These are phyloP conservation scores for Biancaea sappan DNA, from an alignment of 306 rosid genomes.

Conservation along the genomic window DNA sequence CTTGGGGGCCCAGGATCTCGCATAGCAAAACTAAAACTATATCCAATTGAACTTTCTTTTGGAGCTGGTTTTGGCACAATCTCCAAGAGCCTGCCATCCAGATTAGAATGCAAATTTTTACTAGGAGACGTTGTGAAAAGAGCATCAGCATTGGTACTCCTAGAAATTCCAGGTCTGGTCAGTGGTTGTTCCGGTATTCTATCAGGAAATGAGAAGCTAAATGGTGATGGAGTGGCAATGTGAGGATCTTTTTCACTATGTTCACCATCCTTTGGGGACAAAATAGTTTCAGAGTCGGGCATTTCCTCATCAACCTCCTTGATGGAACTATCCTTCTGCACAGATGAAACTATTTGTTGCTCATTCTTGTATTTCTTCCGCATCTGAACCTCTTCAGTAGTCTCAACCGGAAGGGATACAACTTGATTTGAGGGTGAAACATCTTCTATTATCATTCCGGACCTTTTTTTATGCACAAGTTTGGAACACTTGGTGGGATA, in stretches of 20 bases:
- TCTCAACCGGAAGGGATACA: conserved; percentile 41
- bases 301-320: conserved; percentile 60
- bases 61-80: conserved; percentile 47
- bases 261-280: conserved; percentile 49
- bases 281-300: conserved; percentile 41
- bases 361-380: conserved; percentile 40
- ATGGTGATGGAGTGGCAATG: conserved; percentile 36
- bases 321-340: conserved; percentile 41
- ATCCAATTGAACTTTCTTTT: conserved; percentile 40
- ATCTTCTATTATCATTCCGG: conserved; percentile 62
- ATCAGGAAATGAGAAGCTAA: conserved; percentile 43
- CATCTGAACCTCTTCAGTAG: conserved; percentile 40
- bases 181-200: conserved; percentile 44
- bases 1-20: conserved; percentile 41
- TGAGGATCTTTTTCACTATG: conserved; percentile 41
- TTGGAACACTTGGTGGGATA: conserved; percentile 84
- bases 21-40: conserved; percentile 29
- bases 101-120: conserved; percentile 40
- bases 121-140: conserved; percentile 40
- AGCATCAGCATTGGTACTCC: conserved; percentile 42
- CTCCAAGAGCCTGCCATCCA: conserved; percentile 47
- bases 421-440: conserved; percentile 48
- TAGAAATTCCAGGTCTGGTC: conserved; percentile 39
- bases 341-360: conserved; percentile 39
- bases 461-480: conserved; percentile 79